phyloP scores from a whole-genome alignment of 768 basidiomycete species.

The Boletus subcaerulescens region DNA sequence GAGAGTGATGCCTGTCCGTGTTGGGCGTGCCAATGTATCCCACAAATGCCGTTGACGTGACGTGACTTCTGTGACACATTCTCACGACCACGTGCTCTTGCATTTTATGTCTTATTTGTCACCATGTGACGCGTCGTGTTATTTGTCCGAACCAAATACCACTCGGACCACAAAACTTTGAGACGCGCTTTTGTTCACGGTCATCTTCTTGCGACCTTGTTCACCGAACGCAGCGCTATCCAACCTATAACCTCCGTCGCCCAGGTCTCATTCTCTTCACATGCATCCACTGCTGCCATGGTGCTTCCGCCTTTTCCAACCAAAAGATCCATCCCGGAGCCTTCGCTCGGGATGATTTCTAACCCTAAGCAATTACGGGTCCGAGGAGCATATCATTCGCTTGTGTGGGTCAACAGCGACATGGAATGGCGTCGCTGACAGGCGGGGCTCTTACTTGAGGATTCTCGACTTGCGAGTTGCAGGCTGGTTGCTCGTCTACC shows the following conservation, averaged over 20 bases:
- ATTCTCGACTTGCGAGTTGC: constrained; percentile 9
- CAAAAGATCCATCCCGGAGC: constrained; percentile 49
- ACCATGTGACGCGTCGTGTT: background rate
- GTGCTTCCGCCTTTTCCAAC: constrained; percentile 38
- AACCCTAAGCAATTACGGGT: constrained; percentile 55
- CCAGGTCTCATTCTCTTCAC: constrained; percentile 40
- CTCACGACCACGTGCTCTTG: constrained; percentile 18
- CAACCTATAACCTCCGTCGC: constrained; percentile 40
- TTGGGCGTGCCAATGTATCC: background rate
- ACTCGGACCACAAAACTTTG: constrained; percentile 4
- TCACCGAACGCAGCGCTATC: constrained; percentile 15
- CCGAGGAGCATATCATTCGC: constrained; percentile 27
- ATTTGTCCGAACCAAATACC: constrained; percentile 26
- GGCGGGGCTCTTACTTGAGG: constrained; percentile 4
- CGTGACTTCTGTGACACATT: constrained; percentile 25
- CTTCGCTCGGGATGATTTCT: constrained; percentile 44
- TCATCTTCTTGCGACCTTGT: constrained; percentile 4
- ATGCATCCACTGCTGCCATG: constrained; percentile 30
- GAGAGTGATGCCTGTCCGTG: constrained; percentile 1
- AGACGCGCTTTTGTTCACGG: background rate
- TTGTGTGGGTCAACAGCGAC: constrained; percentile 22
- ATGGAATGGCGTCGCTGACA: constrained; percentile 20
- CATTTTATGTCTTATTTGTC: no score
- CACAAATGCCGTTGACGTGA: constrained; percentile 11
- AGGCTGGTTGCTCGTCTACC: constrained; percentile 17